Percentiles rank a stretch among this genome's conserved stretches.
phyloP scores from a whole-genome alignment of 345 rosid genomes.

The Pistacia integerrima region DNA sequence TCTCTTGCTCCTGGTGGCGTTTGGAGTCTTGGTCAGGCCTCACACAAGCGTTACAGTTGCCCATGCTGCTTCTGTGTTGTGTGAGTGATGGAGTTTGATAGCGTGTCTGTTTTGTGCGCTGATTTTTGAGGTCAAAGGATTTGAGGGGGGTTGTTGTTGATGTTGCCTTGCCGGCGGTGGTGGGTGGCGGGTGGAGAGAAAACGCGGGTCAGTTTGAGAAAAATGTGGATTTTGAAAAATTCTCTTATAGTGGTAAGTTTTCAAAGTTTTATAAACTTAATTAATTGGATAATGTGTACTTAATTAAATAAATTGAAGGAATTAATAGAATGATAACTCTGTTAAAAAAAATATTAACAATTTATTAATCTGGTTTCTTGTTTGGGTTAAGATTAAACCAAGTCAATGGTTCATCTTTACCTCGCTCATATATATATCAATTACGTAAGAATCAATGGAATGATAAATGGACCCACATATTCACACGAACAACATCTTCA shows the following conservation, averaged over 20 bases:
- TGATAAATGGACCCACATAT: neutral
- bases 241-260: neutral
- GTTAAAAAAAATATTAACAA: no score
- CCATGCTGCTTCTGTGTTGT: conserved; percentile 46
- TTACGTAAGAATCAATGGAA: neutral
- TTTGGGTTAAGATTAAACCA: neutral
- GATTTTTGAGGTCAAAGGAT: neutral
- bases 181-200: conserved; percentile 28
- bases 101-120: neutral
- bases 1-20: conserved; percentile 15
- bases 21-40: conserved; percentile 35
- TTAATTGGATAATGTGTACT: neutral
- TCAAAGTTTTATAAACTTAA: neutral
- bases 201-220: conserved; percentile 67
- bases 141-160: conserved; percentile 11
- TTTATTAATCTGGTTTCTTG: no score
- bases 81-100: neutral
- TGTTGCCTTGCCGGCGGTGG: conserved; percentile 9
- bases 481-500: neutral
- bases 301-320: neutral
- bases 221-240: conserved; percentile 42
- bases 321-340: no score
- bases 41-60: conserved; percentile 90
- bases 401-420: neutral
- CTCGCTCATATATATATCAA: neutral